Percentiles rank a stretch among this genome's conserved stretches.
Evolutionary conservation across 139 green algal genomes (phyloP).

Genomic region (Desmodesmus armatus): DNA sequence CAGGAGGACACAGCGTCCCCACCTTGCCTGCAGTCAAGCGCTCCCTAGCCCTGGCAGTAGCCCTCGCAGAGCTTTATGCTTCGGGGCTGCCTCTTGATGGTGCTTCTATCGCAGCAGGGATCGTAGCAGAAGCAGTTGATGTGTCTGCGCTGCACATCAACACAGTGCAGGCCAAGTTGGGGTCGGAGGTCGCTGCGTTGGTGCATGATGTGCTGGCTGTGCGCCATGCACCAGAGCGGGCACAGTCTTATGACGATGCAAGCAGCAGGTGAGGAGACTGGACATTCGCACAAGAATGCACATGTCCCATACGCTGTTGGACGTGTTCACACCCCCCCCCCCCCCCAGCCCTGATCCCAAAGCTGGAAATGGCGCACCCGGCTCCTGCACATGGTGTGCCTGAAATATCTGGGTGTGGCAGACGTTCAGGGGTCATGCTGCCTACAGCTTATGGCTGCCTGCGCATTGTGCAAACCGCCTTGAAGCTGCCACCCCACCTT

Average conservation of each 20-base stretch:
- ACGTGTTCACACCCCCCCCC: no score
- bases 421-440: no score
- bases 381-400: no score
- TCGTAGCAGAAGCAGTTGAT: constrained; percentile 72
- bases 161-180: constrained; percentile 74
- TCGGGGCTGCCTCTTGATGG: constrained; percentile 83
- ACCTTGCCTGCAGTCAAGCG: constrained; percentile 44
- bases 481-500: no score
- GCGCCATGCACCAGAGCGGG: constrained; percentile 66
- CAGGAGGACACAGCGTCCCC: no score
- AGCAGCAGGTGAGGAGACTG: constrained; percentile 73
- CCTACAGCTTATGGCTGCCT: no score
- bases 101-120: constrained; percentile 82
- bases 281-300: no score
- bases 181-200: constrained; percentile 64
- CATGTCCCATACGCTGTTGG: not conserved
- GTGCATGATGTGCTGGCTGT: constrained; percentile 80
- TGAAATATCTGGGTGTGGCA: no score
- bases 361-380: no score
- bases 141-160: constrained; percentile 54
- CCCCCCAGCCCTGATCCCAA: no score
- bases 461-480: no score
- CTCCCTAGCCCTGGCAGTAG: constrained; percentile 65
- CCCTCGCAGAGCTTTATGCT: constrained; percentile 77
- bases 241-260: constrained; percentile 88